Base-by-base conservation (phyloP, 257 asterid species). In the Solanum virginianum region DNA sequence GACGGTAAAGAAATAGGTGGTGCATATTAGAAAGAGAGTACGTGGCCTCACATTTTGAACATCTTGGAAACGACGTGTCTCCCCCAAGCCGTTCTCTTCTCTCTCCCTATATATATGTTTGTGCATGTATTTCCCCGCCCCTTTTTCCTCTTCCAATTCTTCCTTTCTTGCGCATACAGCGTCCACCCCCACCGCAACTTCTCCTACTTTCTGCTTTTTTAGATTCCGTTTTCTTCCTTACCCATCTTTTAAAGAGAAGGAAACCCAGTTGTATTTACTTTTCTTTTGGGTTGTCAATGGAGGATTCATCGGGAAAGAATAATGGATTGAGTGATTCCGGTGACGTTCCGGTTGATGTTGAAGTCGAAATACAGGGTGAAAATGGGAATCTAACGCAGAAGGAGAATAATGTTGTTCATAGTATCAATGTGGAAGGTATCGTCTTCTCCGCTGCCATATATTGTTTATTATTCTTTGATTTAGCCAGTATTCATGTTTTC, bases 321-420 rank as follows among this genome's bases (percentile, higher is more conserved):
- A 56, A 68, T 66, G 51, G 71, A 22, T 75, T 75, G 49, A 26
- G 29, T 59, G 57, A 86, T 83, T 85, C 88, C 1, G 84, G 77
- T 51, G 84, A 86, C 24, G 81, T 80, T 66, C 62, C 85, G 6
- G 88, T 85, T 81, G 84, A 85, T 43, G 54, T 22, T 57, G 82
- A 84, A 56, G 39, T 77, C 29, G 90, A 79, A 63, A 84, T 80
- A 15, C 63, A 53, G 17, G 82, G 26, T 15, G 65, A 51, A 22
- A 75, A 77, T 77, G 82, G 47, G 47, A 53, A 77, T 26, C 65
- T 26, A 77, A 51, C 24, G 65, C 13, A 9, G 6, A 53, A 26
- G 47, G 63, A 49, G 81, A 49, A 13, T 75, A 43, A 49, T 75
- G 60, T 0, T 53, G 60, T 0, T 53, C 29, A 26, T 26, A 51